Evolutionary conservation across 441 rosid species (phyloP), one percentile per base, ranked within the genome.

Genomic region (Syzygium malaccense): DNA sequence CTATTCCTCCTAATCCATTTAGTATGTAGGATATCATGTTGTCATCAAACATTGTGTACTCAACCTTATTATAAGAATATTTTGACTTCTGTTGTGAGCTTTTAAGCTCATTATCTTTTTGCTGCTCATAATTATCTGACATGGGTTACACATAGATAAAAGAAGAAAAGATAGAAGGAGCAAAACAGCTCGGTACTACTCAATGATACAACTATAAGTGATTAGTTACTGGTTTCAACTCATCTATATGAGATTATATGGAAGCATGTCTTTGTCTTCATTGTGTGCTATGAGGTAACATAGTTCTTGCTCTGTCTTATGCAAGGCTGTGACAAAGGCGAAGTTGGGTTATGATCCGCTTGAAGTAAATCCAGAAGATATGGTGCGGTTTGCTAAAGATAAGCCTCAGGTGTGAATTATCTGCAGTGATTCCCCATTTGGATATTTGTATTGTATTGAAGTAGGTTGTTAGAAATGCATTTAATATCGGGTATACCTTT

Each of bases 301-400:
- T 19, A 75, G 53, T 84, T 88, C 86, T 87, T 88, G 85, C 85
- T 85, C 80, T 91, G 89, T 93, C 79, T 48, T 91, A 78, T 92
- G 84, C 88, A 93, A 98, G 99, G 99, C 99, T 71, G 99, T 98
- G 88, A 97, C 99, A 48, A 98, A 96, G 96, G 96, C 97, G 91
- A 98, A 98, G 92, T 91, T 98, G 91, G 99, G 99, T 88, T 98
- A 96, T 94, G 99, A 98, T 95, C 99, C 99, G 54, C 88, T 95
- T 87, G 99, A 96, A 94, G 99, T 98, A 92, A 96, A 98, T 92
- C 99, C 99, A 88, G 99, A 98, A 92, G 99, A 98, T 92, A 98
- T 98, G 99, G 99, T 98, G 91, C 95, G 93, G 89, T 96, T 96
- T 95, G 99, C 99, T 26, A 96, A 90, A 94, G 99, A 98, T 91